These are phyloP conservation scores for Otatea glauca DNA, from an alignment of 176 grass and related monocot species.

Conservation along the genomic window DNA sequence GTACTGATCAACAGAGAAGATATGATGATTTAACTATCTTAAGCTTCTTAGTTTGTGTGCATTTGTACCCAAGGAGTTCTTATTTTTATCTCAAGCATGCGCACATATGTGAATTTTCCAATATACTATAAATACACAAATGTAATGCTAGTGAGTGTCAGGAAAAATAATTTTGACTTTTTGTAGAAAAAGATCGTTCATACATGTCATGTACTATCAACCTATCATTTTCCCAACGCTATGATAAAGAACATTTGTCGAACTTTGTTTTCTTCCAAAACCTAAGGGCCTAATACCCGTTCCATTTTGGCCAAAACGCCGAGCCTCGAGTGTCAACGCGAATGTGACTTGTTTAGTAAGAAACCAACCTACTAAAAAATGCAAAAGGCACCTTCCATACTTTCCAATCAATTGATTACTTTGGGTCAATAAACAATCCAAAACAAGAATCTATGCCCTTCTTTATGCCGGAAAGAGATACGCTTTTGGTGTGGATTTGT, in stretches of 20 bases:
- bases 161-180: too few relatives aligned
- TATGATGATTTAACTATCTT: background rate
- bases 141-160: too few relatives aligned
- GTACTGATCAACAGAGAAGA: background rate
- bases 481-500: constrained; percentile 37
- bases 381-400: constrained; percentile 39
- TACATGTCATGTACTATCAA: background rate
- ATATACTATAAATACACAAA: background rate
- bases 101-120: background rate
- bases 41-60: background rate
- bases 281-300: background rate
- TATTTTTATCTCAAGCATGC: background rate
- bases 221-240: background rate
- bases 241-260: background rate
- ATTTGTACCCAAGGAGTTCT: background rate
- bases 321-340: constrained; percentile 28
- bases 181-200: too few relatives aligned
- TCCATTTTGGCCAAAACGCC: background rate
- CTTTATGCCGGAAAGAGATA: constrained; percentile 39
- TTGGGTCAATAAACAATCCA: constrained; percentile 35
- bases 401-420: constrained; percentile 25
- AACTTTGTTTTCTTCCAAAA: background rate
- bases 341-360: constrained; percentile 48
- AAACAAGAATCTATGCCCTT: constrained; percentile 38
- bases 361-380: constrained; percentile 34